These are phyloP conservation scores for Rhodotorula sp. DNA, from an alignment of 1,284 basidiomycete genomes.

Conservation along the genomic window DNA sequence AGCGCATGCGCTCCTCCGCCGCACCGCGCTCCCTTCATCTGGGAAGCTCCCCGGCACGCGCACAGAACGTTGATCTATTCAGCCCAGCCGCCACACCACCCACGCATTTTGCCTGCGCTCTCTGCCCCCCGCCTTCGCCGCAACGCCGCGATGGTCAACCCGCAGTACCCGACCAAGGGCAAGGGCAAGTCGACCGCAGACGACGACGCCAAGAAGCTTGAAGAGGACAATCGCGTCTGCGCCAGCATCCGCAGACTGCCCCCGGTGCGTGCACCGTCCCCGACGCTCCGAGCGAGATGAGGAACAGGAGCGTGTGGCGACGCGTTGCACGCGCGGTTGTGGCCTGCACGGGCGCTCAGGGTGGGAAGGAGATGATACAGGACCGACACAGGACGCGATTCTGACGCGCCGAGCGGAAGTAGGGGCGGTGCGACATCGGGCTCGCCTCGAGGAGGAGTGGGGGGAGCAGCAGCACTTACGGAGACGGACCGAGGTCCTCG, in stretches of 20 bases:
- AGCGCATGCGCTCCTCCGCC: too few relatives aligned
- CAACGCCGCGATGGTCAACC: background rate
- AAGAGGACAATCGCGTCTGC: conserved; percentile 24
- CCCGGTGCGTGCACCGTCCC: conserved; percentile 8
- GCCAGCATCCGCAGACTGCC: conserved; percentile 26
- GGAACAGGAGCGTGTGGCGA: conserved; percentile 9
- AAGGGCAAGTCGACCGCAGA: conserved; percentile 10
- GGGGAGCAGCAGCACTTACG: too few relatives aligned
- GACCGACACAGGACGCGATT: background rate
- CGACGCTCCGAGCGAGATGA: background rate
- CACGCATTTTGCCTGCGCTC: background rate
- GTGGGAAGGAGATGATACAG: too few relatives aligned
- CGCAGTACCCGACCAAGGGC: conserved; percentile 10
- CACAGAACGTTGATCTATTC: too few relatives aligned
- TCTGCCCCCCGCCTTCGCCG: too few relatives aligned
- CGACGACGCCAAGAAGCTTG: conserved; percentile 12
- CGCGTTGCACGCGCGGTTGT: background rate
- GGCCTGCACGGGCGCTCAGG: too few relatives aligned
- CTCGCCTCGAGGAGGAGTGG: too few relatives aligned
- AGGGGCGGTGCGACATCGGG: too few relatives aligned
- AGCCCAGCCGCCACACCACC: background rate
- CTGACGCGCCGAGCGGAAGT: too few relatives aligned
- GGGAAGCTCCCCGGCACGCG: too few relatives aligned
- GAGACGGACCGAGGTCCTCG: too few relatives aligned
- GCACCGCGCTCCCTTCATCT: too few relatives aligned